phyloP scores from a whole-genome alignment of 768 basidiomycete genomes.

The Fibroporia radiculosa region DNA sequence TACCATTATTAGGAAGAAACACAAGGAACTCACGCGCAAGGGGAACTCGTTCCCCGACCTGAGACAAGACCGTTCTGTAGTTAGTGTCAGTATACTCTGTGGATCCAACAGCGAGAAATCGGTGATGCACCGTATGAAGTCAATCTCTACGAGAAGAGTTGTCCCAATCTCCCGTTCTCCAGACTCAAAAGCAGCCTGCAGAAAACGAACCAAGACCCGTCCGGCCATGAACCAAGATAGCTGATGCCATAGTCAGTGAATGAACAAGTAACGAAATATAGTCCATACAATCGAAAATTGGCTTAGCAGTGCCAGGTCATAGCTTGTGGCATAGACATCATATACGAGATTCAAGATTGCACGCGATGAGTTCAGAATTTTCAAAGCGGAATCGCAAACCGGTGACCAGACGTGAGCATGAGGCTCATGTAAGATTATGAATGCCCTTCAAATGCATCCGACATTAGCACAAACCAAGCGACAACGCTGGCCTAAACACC shows the following conservation, averaged over 20 bases:
- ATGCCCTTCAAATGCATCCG: constrained; percentile 48
- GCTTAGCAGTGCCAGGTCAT: constrained; percentile 62
- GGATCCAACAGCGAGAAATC: background rate
- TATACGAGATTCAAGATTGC: constrained; percentile 62
- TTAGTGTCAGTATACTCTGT: background rate
- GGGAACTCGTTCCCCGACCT: constrained; percentile 43
- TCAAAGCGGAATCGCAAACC: constrained; percentile 62
- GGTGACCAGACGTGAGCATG: constrained; percentile 53
- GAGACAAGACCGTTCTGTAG: background rate
- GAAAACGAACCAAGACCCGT: constrained; percentile 57
- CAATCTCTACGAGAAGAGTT: constrained; percentile 53
- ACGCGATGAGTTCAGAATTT: constrained; percentile 59
- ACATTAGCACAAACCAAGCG: constrained; percentile 23
- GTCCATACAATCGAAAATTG: constrained; percentile 58
- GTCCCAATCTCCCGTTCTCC: constrained; percentile 48
- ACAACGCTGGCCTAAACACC: background rate
- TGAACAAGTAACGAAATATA: background rate
- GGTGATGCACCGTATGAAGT: constrained; percentile 48
- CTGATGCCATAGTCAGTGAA: constrained; percentile 13
- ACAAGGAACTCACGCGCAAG: constrained; percentile 38
- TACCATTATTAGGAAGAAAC: background rate
- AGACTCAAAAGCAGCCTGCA: constrained; percentile 53
- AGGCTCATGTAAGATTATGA: constrained; percentile 68
- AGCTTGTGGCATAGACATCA: constrained; percentile 61
- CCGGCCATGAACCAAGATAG: constrained; percentile 57